A percentile compares a stretch with the other conserved stretches of the same genome.
Evolutionary conservation across 1,284 basidiomycete species (phyloP).

Genomic region (Trametes versicolor): DNA sequence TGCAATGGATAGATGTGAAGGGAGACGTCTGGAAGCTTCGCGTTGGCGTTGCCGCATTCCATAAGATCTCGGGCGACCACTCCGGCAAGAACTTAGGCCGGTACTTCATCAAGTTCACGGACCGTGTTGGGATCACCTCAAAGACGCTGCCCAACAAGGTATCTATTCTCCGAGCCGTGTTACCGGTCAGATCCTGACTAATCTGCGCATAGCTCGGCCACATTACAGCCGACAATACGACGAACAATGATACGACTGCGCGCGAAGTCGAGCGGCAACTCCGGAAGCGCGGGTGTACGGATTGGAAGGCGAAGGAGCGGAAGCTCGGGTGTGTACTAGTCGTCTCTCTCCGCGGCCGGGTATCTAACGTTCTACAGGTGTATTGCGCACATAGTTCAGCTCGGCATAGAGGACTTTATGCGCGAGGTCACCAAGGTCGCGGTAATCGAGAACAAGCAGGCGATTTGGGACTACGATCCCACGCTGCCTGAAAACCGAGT

Average conservation of each 20-base stretch:
- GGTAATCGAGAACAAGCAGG: conserved; percentile 10
- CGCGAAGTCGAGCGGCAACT: background rate
- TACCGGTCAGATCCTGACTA: background rate
- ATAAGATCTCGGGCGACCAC: conserved; percentile 37
- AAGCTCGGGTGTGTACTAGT: background rate
- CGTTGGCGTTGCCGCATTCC: no score
- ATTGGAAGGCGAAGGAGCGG: background rate
- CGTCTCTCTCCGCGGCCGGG: background rate
- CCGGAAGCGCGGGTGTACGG: background rate
- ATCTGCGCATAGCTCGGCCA: background rate
- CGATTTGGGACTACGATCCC: conserved; percentile 16
- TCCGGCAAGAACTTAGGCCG: conserved; percentile 40
- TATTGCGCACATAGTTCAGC: conserved; percentile 15
- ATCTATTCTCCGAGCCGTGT: background rate
- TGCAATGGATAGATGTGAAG: conserved; percentile 15
- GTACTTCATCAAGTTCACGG: conserved; percentile 37
- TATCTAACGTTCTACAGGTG: background rate
- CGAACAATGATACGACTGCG: background rate
- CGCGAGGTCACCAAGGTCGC: background rate
- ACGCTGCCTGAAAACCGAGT: background rate
- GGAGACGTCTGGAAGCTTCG: no score
- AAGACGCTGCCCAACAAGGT: conserved; percentile 38
- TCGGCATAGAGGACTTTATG: conserved; percentile 4
- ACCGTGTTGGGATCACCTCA: conserved; percentile 40
- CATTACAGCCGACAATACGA: background rate